Evolutionary conservation across 2,329 filamentous ascomycete species (phyloP), one percentile per base, ranked within the genome.

Genomic region (Xylaria hypoxylon): DNA sequence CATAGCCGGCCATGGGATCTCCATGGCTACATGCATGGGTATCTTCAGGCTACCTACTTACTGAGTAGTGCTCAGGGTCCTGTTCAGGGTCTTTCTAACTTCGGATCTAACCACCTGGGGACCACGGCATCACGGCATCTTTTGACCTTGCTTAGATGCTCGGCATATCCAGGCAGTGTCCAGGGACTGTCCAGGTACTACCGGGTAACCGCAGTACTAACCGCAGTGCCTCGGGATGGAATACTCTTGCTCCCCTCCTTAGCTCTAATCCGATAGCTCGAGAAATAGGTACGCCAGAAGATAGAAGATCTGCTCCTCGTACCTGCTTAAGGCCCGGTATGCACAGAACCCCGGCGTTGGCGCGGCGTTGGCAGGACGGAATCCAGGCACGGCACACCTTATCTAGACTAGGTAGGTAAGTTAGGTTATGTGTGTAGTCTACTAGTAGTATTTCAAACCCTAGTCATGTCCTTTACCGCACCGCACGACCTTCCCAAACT

Each of bases 401-500:
- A 22, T 45, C 42, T 22, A 22, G 13, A 48, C 22, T 48, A 24
- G 35, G 35, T 38, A 13, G 15, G 35, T 2, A 11, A 38, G 35
- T 38, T 31, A 31, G 28, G 28, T 31, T 31, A 31, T 8, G 8
- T 31, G 8, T 31, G 28, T 31, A 31, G 28, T 31, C 1, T 31
- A 31, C 28, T 31, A 8, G 28, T 31, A 33, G 35, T 45, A 31
- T 44, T 52, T 45, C 58, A 35, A 53, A 53, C 35, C 42, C 40
- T 26, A 53, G 48, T 10, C 26, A 19, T n/a, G n/a, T 11, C 5
- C 26, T 33, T 6, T 61, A 3, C 48, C 22, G 11, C 53, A 3
- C 48, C 22, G 26, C 42, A 22, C 42, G 44, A 62, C 59, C 59
- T 62, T 44, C 47, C 38, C 33, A 35, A 52, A 22, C 35, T 13